phyloP scores from a whole-genome alignment of 805 yeast species.

The Cephaloascus albidus region DNA sequence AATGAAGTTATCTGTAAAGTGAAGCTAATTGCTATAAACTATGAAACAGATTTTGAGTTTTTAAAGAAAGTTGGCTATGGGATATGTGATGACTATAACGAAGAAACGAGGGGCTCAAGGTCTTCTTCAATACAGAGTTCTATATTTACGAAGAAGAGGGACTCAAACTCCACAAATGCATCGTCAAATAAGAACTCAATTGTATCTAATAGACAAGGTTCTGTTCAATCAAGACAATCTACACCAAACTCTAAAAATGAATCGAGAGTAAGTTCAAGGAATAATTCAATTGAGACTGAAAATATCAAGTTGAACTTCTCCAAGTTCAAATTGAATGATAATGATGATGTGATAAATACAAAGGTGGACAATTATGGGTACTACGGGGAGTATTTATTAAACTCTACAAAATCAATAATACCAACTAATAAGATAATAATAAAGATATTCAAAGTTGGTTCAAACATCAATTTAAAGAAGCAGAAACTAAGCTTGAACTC shows the following conservation, averaged over 20 bases:
- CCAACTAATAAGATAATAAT: constrained; percentile 27
- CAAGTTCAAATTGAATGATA: neutral
- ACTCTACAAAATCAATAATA: constrained; percentile 9
- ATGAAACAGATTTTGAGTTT: constrained; percentile 13
- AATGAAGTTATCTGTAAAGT: constrained; percentile 16
- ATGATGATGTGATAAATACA: no score
- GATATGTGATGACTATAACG: neutral
- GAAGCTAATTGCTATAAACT: constrained; percentile 19
- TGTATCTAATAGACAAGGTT: neutral
- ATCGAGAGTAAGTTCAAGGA: neutral
- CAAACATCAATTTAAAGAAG: constrained; percentile 2
- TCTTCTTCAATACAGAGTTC: constrained; percentile 1
- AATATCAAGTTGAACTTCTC: neutral
- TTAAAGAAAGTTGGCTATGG: neutral
- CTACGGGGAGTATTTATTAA: neutral
- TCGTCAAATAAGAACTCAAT: neutral
- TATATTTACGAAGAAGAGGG: neutral
- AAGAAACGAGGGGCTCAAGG: neutral
- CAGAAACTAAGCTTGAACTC: constrained; percentile 1
- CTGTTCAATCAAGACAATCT: neutral
- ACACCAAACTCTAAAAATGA: neutral
- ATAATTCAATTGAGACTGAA: neutral
- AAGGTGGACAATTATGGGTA: neutral
- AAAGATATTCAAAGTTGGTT: constrained; percentile 9
- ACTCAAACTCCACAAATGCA: neutral